These are phyloP conservation scores for Brassica balearica DNA, from an alignment of 441 rosid species.

Conservation along the genomic window DNA sequence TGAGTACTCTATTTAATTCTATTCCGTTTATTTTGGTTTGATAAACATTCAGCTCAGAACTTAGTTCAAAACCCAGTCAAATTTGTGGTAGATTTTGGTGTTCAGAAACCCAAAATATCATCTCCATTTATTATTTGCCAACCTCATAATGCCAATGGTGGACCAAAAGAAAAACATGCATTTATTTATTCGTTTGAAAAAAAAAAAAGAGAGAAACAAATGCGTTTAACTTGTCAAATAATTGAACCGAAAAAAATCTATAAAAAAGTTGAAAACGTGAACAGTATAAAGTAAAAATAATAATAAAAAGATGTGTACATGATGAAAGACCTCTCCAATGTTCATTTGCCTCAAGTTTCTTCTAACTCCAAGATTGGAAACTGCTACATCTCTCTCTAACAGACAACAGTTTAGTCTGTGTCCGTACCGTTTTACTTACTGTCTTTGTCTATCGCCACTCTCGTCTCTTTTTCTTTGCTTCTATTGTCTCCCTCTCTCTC, in stretches of 20 bases:
- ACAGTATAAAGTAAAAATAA: constrained; percentile 27
- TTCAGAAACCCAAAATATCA: constrained; percentile 39
- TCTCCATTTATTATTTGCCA: constrained; percentile 44
- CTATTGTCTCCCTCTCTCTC: constrained; percentile 8
- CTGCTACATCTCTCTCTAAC: constrained; percentile 33
- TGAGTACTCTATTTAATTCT: background rate
- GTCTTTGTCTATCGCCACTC: constrained; percentile 55
- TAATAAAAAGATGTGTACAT: constrained; percentile 17
- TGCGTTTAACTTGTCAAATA: constrained; percentile 35
- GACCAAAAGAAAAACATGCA: constrained; percentile 37
- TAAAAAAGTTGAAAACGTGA: constrained; percentile 31
- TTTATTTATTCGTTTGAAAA: constrained; percentile 33
- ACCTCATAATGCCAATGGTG: constrained; percentile 47
- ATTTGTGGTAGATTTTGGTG: constrained; percentile 23
- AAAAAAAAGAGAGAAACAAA: constrained; percentile 8
- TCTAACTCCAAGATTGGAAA: constrained; percentile 31
- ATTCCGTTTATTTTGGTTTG: background rate
- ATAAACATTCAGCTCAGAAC: background rate
- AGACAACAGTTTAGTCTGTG: constrained; percentile 28
- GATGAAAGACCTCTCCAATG: constrained; percentile 37
- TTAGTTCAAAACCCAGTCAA: background rate
- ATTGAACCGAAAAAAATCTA: constrained; percentile 33
- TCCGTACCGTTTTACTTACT: constrained; percentile 46
- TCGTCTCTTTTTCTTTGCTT: constrained; percentile 34
- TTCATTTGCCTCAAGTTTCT: constrained; percentile 35